Percentiles rank a stretch among this genome's conserved stretches.
Evolutionary conservation across 2,329 filamentous ascomycete species (phyloP).

Genomic region (Akanthomyces dipterigenus): DNA sequence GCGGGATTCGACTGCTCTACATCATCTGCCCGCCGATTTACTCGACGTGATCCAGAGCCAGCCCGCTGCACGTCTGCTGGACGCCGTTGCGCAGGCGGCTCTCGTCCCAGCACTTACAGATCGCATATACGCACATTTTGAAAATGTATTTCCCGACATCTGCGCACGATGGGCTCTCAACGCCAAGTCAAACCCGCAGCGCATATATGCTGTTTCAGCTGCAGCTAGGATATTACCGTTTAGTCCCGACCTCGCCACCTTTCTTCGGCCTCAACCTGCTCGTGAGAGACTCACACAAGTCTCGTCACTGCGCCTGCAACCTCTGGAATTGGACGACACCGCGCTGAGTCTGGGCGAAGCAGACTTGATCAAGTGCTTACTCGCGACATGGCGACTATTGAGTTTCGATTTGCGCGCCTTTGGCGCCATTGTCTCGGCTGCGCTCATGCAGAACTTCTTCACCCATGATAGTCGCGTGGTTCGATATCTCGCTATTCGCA

Average conservation of each 20-base stretch:
- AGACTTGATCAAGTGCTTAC: slow-evolving; percentile 23
- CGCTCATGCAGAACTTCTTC: slow-evolving; percentile 64
- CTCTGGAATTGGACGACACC: slow-evolving; percentile 21
- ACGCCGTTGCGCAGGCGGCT: slow-evolving; percentile 62
- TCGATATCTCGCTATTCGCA: slow-evolving; percentile 73
- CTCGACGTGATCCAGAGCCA: slow-evolving; percentile 58
- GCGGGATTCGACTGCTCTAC: slow-evolving; percentile 44
- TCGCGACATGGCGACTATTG: slow-evolving; percentile 67
- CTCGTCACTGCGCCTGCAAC: slow-evolving; percentile 19
- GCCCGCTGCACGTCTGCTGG: slow-evolving; percentile 59
- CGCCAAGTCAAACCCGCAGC: slow-evolving; percentile 31
- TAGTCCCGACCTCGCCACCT: slow-evolving; percentile 70
- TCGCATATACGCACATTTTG: slow-evolving; percentile 66
- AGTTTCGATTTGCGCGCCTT: slow-evolving; percentile 68
- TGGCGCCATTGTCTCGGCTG: slow-evolving; percentile 55
- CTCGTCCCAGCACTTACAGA: slow-evolving; percentile 66
- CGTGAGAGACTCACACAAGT: slow-evolving; percentile 17
- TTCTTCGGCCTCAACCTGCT: slow-evolving; percentile 48
- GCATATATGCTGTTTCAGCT: slow-evolving; percentile 52
- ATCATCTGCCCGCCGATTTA: slow-evolving; percentile 63
- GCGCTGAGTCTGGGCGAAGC: slow-evolving; percentile 16
- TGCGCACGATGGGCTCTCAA: slow-evolving; percentile 69
- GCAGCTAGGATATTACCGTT: slow-evolving; percentile 77
- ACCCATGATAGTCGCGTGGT: slow-evolving; percentile 52
- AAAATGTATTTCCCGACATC: slow-evolving; percentile 71